A percentile compares a stretch with the other conserved stretches of the same genome.
These are phyloP conservation scores for Xylaria arbuscula DNA, from an alignment of 2,329 filamentous ascomycete species.

Conservation along the genomic window DNA sequence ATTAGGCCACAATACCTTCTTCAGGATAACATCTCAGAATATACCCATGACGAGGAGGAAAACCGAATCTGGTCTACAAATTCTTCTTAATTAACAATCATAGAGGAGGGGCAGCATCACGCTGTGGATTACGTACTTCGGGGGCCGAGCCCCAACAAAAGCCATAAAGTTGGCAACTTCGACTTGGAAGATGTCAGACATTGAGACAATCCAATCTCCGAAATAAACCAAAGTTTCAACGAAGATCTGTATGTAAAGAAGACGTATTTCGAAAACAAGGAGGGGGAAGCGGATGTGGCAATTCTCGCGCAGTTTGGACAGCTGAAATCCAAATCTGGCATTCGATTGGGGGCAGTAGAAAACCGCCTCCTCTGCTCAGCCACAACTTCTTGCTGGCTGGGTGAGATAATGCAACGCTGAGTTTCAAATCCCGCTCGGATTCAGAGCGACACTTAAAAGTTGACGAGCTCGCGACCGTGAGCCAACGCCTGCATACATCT, in stretches of 20 bases:
- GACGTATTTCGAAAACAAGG: background rate
- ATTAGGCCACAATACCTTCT: background rate
- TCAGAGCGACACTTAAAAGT: too few relatives aligned
- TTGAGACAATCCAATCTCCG: background rate
- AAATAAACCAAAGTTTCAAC: background rate
- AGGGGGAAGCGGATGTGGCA: background rate
- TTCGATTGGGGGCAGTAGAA: background rate
- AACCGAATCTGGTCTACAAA: constrained; percentile 6
- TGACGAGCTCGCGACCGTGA: too few relatives aligned
- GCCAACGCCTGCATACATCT: too few relatives aligned
- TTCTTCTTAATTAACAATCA: background rate
- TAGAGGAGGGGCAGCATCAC: too few relatives aligned
- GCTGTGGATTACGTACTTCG: background rate
- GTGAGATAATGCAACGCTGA: background rate
- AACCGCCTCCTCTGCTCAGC: too few relatives aligned
- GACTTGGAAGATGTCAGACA: constrained; percentile 10
- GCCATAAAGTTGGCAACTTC: constrained; percentile 20
- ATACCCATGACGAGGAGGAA: constrained; percentile 20
- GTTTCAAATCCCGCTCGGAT: background rate
- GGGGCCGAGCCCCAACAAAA: constrained; percentile 19
- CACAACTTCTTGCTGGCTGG: background rate
- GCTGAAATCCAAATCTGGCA: too few relatives aligned
- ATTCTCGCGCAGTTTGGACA: too few relatives aligned
- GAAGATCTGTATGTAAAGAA: background rate
- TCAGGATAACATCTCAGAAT: background rate